Evolutionary conservation across 140 eudicot species (phyloP).

Genomic region (Anethum foeniculum): DNA sequence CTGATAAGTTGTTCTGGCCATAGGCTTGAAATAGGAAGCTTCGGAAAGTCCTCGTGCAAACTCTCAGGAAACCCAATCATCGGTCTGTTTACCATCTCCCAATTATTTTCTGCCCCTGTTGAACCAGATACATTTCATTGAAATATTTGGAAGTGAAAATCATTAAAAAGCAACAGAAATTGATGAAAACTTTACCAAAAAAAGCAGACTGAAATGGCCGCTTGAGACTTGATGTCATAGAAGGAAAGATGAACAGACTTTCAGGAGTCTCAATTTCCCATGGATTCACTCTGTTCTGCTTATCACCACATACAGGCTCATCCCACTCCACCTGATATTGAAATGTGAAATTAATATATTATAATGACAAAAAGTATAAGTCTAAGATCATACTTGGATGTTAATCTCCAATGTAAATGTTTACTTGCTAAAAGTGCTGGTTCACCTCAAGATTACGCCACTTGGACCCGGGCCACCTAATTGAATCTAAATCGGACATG

Average conservation of each 20-base stretch:
- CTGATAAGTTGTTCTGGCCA: constrained; percentile 85
- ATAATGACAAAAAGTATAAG: no score
- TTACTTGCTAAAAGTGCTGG: not conserved
- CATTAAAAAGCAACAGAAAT: not conserved
- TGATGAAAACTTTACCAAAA: constrained; percentile 41
- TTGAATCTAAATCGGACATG: constrained; percentile 76
- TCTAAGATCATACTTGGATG: not conserved
- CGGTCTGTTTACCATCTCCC: constrained; percentile 70
- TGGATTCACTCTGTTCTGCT: constrained; percentile 82
- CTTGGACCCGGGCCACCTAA: constrained; percentile 93
- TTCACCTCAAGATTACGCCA: constrained; percentile 89
- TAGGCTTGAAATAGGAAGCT: constrained; percentile 47
- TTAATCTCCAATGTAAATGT: not conserved
- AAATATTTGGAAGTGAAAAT: not conserved
- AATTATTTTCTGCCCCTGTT: constrained; percentile 63
- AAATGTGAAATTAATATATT: no score
- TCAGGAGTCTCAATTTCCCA: constrained; percentile 99
- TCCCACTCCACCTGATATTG: constrained; percentile 84
- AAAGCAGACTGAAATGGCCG: constrained; percentile 76
- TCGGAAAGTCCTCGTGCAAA: constrained; percentile 27
- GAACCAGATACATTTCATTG: not conserved
- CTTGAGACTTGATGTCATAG: constrained; percentile 79
- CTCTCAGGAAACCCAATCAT: constrained; percentile 54
- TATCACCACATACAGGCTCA: constrained; percentile 90
- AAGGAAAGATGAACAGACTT: constrained; percentile 91